Conservation (phyloP, 805 yeast genomes). For the Saccharomycopsis babjevae region DNA sequence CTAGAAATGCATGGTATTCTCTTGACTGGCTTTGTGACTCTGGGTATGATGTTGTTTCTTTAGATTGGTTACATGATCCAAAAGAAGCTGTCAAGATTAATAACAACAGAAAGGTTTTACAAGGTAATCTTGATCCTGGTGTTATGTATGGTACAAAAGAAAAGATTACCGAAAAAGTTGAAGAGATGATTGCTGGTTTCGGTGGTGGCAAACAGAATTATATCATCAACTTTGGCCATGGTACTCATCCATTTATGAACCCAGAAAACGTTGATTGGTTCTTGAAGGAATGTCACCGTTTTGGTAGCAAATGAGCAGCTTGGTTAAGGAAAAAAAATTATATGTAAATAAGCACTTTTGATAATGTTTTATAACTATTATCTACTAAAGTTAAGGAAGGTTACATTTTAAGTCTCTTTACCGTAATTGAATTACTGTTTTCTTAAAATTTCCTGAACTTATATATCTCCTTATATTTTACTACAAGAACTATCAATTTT, state of each 20-base stretch:
- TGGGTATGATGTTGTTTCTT: conserved; percentile 80
- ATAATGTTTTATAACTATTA: background rate
- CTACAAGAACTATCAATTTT: too few relatives aligned
- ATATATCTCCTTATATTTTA: too few relatives aligned
- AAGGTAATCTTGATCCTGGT: conserved; percentile 96
- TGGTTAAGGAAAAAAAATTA: background rate
- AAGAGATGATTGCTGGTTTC: conserved; percentile 80
- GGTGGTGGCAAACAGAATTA: conserved; percentile 91
- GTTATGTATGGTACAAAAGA: conserved; percentile 84
- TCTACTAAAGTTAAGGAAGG: too few relatives aligned
- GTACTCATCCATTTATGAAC: conserved; percentile 96
- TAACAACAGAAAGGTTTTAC: conserved; percentile 71
- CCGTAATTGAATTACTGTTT: too few relatives aligned
- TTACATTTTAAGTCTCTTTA: too few relatives aligned
- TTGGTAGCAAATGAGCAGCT: conserved; percentile 41
- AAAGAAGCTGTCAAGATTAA: conserved; percentile 69
- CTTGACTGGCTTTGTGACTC: conserved; percentile 71
- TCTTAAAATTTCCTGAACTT: too few relatives aligned
- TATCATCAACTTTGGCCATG: conserved; percentile 94
- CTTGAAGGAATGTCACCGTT: conserved; percentile 75
- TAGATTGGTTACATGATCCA: conserved; percentile 88
- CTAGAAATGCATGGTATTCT: conserved; percentile 97
- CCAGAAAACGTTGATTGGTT: conserved; percentile 83
- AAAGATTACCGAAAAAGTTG: conserved; percentile 68
- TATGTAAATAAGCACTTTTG: too few relatives aligned